Evolutionary conservation across 1,284 basidiomycete genomes (phyloP), one percentile per base, ranked within the genome.

Genomic region (Tetrapyrgos nigripes): DNA sequence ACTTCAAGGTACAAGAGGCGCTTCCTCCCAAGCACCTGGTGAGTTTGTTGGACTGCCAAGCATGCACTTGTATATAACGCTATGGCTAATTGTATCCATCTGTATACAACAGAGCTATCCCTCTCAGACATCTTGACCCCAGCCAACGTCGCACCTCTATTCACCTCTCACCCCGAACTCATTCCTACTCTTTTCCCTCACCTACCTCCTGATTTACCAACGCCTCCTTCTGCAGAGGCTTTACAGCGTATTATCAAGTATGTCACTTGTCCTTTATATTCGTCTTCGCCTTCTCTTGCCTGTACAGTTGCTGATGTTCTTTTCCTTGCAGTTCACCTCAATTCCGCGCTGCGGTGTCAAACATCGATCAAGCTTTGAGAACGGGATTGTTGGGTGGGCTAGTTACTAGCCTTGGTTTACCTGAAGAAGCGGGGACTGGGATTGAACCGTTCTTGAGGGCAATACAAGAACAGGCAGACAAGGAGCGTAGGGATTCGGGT

Each of bases 121-220:
- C 79, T 93, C 46, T 81, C 80, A 14, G 91, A 94, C 68, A 81
- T 93, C 59, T 81, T 93, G 37, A 92, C 90, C 13, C 87, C 89
- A 2, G 77, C 84, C 9, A 88, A 85, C 67, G 77, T 94, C 37
- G 76, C 77, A 2, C 88, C 90, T 3, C 76, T 94, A 13, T 90
- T 93, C 72, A 74, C 77, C 6, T 79, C 81, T 26, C 86, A 88
- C 67, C 88, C 90, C 1, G 83, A 85, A 53, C 79, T 93, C 31
- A 78, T 89, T 49, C 74, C 83, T 8, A 72, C 89, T 2, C 78
- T 93, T 58, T 92, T 92, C 71, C 91, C 91, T 8, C 84, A 92
- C 65, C 82, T 93, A 28, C 91, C 92, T 2, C 78, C 88, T 10
- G 90, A 92, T 73, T 78, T 92, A 6, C 88, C 88, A 1, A 72